Conservation (phyloP, 2,329 filamentous ascomycete genomes). For the Alternaria sp. region DNA sequence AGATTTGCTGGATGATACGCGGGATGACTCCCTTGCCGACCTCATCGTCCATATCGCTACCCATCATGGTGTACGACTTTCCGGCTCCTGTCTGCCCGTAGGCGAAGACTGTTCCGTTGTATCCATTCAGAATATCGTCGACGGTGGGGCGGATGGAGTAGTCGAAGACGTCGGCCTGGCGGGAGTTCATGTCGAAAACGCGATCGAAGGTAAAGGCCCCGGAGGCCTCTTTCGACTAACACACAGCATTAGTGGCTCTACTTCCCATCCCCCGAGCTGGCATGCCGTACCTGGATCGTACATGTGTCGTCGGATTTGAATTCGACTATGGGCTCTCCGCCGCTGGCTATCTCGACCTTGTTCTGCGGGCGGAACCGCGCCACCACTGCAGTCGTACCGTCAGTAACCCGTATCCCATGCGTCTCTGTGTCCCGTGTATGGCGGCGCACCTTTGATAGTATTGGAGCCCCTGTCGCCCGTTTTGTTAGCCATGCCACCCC, state of each 20-base stretch:
- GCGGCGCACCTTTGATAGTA: constrained; percentile 54
- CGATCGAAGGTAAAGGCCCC: constrained; percentile 93
- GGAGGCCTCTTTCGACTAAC: constrained; percentile 78
- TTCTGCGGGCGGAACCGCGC: constrained; percentile 98
- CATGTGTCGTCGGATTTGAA: constrained; percentile 93
- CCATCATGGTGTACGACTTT: constrained; percentile 99
- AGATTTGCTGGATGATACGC: constrained; percentile 96
- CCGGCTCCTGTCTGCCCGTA: constrained; percentile 98
- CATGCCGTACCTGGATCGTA: constrained; percentile 72
- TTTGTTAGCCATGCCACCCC: constrained; percentile 50
- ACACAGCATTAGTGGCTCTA: constrained; percentile 21
- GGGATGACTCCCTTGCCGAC: constrained; percentile 92
- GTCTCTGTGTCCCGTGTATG: background rate
- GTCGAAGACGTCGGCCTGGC: constrained; percentile 93
- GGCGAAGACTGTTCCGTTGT: constrained; percentile 98
- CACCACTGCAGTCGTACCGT: constrained; percentile 69
- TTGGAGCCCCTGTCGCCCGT: constrained; percentile 49
- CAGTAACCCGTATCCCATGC: constrained; percentile 21
- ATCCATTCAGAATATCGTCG: constrained; percentile 97
- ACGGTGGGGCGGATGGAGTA: constrained; percentile 96
- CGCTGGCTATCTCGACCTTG: constrained; percentile 86
- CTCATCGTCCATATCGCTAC: constrained; percentile 89
- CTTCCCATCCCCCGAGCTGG: background rate
- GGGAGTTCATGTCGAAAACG: constrained; percentile 92
- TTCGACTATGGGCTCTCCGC: constrained; percentile 87